Evolutionary conservation across 345 rosid species (phyloP), one percentile per base, ranked within the genome.

Genomic region (Salix exigua): DNA sequence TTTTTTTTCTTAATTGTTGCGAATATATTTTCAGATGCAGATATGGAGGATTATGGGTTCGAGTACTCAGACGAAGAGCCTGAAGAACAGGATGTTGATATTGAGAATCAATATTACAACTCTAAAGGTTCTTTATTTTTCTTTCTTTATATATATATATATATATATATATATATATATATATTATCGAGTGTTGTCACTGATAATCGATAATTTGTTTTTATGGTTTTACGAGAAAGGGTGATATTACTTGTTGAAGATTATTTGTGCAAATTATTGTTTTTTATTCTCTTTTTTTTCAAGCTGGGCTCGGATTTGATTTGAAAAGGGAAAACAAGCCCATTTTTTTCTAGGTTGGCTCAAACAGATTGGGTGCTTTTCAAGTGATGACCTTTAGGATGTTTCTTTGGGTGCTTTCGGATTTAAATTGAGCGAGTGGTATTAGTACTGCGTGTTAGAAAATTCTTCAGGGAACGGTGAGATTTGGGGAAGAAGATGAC

Each of bases 31-130:
- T 72, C 89, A 96, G 99, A 96, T 89, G 98, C 97, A 42, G 99
- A 96, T 87, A 96, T 96, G 99, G 99, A 94, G 79, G 99, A 96
- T 83, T 96, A 96, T 71, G 99, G 99, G 48, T 91, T 92, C 70
- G 99, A 89, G 82, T 96, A 96, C 88, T 96, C 99, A 40, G 98
- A 96, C 61, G 98, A 94, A 81, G 99, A 96, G 83, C 99, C 92
- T 10, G 97, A 96, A 80, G 98, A 96, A 66, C 97, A 96, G 82
- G 98, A 96, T 73, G 98, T 92, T 77, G 98, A 91, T 73, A 96
- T 92, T 73, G 99, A 96, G 88, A 96, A 96, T 70, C 99, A 96
- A 77, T 96, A 96, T 68, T 96, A 96, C 78, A 96, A 91, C 79
- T 89, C 99, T 42, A 96, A 93, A 91, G 98, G 98, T 90, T 73